phyloP scores from a whole-genome alignment of 345 rosid genomes.

The Rhodamnia argentea region DNA sequence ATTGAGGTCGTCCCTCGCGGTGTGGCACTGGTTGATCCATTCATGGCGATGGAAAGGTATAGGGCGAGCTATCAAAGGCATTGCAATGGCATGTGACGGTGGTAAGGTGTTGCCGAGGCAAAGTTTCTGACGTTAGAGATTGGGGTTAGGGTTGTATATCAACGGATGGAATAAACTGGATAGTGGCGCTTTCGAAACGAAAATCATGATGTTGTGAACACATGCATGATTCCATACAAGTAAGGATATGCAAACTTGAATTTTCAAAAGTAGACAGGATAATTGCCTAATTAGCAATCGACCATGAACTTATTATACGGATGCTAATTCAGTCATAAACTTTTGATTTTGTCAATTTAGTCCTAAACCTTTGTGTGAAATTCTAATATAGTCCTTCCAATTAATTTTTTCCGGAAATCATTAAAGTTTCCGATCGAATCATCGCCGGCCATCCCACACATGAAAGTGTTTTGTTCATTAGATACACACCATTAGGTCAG shows the following conservation, averaged over 20 bases:
- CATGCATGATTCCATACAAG: not conserved
- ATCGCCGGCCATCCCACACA: too few relatives aligned
- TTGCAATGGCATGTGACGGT: not conserved
- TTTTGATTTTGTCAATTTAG: too few relatives aligned
- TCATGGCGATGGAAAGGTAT: not conserved
- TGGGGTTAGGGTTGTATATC: not conserved
- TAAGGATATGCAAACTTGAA: not conserved
- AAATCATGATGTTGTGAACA: too few relatives aligned
- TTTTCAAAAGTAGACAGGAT: not conserved
- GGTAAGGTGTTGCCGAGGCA: not conserved
- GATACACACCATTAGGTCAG: not conserved
- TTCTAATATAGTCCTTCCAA: not conserved
- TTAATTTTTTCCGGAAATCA: too few relatives aligned
- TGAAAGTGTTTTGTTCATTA: not conserved
- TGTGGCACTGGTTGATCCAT: not conserved
- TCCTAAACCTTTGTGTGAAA: too few relatives aligned
- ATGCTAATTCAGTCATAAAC: too few relatives aligned
- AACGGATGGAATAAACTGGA: not conserved
- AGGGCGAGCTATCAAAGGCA: not conserved
- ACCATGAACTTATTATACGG: too few relatives aligned
- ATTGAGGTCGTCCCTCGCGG: not conserved
- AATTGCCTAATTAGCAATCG: too few relatives aligned
- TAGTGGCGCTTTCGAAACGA: not conserved
- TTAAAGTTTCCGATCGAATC: rapidly evolving
- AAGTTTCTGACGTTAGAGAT: not conserved